These are phyloP conservation scores for Boletus mariae DNA, from an alignment of 1,284 basidiomycete genomes.

Conservation along the genomic window DNA sequence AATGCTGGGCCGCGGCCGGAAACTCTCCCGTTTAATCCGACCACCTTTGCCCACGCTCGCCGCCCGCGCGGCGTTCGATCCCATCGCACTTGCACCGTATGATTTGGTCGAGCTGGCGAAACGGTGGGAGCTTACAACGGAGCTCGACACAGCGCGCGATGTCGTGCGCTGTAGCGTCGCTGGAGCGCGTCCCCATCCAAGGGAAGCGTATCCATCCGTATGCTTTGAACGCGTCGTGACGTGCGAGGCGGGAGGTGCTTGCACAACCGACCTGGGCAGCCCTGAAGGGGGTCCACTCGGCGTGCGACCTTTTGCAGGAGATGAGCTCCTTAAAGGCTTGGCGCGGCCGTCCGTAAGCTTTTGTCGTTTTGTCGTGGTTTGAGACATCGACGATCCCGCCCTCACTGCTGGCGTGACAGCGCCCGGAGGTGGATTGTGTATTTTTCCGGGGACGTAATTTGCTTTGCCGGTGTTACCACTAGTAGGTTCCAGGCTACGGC, in stretches of 20 bases:
- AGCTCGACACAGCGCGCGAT: slow-evolving; percentile 22
- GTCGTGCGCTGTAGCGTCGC: slow-evolving; percentile 25
- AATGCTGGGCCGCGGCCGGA: slow-evolving; percentile 69
- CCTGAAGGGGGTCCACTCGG: slow-evolving; percentile 21
- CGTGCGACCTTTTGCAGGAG: slow-evolving; percentile 29
- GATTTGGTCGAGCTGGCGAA: slow-evolving; percentile 13
- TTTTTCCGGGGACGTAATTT: slow-evolving; percentile 29
- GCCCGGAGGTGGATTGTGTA: slow-evolving; percentile 29
- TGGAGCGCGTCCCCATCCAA: slow-evolving; percentile 32
- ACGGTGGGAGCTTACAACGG: slow-evolving; percentile 14
- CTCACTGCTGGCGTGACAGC: slow-evolving; percentile 59
- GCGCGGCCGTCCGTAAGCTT: slow-evolving; percentile 42
- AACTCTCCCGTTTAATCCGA: slow-evolving; percentile 58
- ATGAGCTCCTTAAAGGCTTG: slow-evolving; percentile 21
- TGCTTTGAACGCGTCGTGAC: slow-evolving; percentile 26
- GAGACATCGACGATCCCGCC: slow-evolving; percentile 41
- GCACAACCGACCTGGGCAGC: slow-evolving; percentile 13
- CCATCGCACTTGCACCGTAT: slow-evolving; percentile 19
- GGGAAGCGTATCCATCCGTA: slow-evolving; percentile 22
- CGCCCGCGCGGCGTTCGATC: slow-evolving; percentile 26
- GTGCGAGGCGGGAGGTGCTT: slow-evolving; percentile 8
- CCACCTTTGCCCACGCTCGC: slow-evolving; percentile 44
- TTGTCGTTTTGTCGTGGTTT: slow-evolving; percentile 55
- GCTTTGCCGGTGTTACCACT: slow-evolving; percentile 15
- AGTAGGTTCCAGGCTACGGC: slow-evolving; percentile 28